Conservation (phyloP, 2,329 filamentous ascomycete species). For the Cercospora nicotianae region DNA sequence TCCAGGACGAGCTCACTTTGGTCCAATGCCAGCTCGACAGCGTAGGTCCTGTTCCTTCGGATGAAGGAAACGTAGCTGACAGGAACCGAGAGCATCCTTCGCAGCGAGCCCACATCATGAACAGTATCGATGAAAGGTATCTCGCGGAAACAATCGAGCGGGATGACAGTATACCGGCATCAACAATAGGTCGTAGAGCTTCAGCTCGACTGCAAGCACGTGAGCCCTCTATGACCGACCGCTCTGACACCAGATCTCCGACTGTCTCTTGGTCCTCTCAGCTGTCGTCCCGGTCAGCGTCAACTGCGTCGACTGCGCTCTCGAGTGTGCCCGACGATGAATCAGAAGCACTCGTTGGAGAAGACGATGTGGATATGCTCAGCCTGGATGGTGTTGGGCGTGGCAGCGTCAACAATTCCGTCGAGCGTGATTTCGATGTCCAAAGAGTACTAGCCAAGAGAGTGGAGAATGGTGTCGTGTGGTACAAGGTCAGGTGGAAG, state of each 20-base stretch:
- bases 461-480: neutral
- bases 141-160: neutral
- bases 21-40: neutral
- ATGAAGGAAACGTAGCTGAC: neutral
- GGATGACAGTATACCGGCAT: neutral
- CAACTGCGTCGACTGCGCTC: neutral
- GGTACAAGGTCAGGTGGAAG: slow-evolving; percentile 7
- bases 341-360: neutral
- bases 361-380: neutral
- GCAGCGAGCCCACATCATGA: neutral
- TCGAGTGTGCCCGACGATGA: neutral
- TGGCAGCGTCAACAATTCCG: neutral
- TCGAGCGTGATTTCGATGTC: slow-evolving; percentile 8
- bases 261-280: neutral
- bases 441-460: neutral
- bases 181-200: neutral
- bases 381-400: neutral
- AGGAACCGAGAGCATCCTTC: neutral
- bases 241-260: neutral
- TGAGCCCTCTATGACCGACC: neutral
- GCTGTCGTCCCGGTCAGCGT: neutral
- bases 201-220: neutral
- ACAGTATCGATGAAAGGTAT: neutral
- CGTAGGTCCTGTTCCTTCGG: neutral
- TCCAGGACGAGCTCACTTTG: neutral